phyloP scores from a whole-genome alignment of 2,329 filamentous ascomycete genomes.

The Clonostachys byssicola region DNA sequence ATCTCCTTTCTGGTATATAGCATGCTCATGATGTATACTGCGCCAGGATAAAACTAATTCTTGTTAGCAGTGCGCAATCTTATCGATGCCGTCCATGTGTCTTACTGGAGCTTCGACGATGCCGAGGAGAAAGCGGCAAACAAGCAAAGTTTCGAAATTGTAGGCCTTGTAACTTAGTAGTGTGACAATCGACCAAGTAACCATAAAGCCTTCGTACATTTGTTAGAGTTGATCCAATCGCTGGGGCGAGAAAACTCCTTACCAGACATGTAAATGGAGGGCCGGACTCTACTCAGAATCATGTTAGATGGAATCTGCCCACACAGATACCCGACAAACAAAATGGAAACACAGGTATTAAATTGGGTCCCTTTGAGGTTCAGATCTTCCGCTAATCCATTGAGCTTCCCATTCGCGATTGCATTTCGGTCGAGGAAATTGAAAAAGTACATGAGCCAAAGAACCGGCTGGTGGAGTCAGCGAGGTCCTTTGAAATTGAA shows the following conservation, averaged over 20 bases:
- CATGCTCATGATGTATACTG: constrained; percentile 19
- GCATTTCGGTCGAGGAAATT: constrained; percentile 20
- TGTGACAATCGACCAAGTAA: constrained; percentile 23
- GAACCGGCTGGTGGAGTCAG: constrained; percentile 15
- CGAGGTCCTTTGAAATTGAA: too few species aligned
- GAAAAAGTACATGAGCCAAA: constrained; percentile 14
- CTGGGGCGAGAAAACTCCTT: not conserved
- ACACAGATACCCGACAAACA: constrained; percentile 33
- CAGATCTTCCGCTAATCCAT: constrained; percentile 17
- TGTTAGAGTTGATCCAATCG: not conserved
- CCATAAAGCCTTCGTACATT: constrained; percentile 13
- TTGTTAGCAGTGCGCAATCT: not conserved
- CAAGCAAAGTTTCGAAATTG: constrained; percentile 18
- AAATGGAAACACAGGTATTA: constrained; percentile 24
- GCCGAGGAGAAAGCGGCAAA: constrained; percentile 22
- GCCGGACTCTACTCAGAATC: constrained; percentile 39
- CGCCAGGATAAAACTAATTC: constrained; percentile 22
- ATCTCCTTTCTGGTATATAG: constrained; percentile 61
- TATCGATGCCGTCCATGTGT: not conserved
- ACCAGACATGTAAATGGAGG: constrained; percentile 25
- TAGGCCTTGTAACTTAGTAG: constrained; percentile 19
- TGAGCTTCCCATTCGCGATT: constrained; percentile 20
- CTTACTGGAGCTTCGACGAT: constrained; percentile 21
- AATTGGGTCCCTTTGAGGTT: constrained; percentile 18
- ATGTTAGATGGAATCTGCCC: constrained; percentile 46